Evolutionary conservation across 2,329 filamentous ascomycete species (phyloP), one percentile per base, ranked within the genome.

Genomic region (Fusarium oligoseptatum): DNA sequence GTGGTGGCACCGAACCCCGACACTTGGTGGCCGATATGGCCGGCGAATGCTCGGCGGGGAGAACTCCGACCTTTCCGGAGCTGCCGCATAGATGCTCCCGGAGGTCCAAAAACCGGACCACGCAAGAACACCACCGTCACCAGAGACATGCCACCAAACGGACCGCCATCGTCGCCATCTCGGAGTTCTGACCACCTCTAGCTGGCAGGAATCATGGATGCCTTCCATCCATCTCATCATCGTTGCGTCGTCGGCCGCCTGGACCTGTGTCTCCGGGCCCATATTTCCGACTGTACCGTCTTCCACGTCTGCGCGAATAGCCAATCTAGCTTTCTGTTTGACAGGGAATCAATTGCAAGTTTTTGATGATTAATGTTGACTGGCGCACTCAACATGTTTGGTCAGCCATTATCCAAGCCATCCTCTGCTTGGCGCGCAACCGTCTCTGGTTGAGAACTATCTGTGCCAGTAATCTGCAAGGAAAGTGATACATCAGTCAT

Each of bases 261-360:
- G 60, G 32, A 34, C 29, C n/a, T 60, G 48, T 43, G n/a, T 15
- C 45, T 48, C 22, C 43, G 39, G 72, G 27, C 63, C 71, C 65
- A 74, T 73, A 68, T 56, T 70, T 77, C 69, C 57, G 60, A 62
- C 24, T 29, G 14, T 22, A 29, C 48, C n/a, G 34, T 64, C 36
- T 62, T 64, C 45, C 64, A 73, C 67, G 65, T 57, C 68, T 58
- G 75, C 68, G 66, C 71, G 68, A 76, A 75, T 71, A 68, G 55
- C 55, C 56, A 41, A 48, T 65, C 15, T 50, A 60, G 8, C 22
- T 32, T 67, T 67, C 17, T 20, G n/a, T 22, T 57, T 39, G 56
- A 58, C 57, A 61, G 43, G 45, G 37, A 64, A 37, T 20, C 63
- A 64, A 64, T 32, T 27, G 50, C 37, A 27, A 39, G 15, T 58